phyloP scores from a whole-genome alignment of 371 early-diverging fungal species.

The Polyrhizophydium stewartii region DNA sequence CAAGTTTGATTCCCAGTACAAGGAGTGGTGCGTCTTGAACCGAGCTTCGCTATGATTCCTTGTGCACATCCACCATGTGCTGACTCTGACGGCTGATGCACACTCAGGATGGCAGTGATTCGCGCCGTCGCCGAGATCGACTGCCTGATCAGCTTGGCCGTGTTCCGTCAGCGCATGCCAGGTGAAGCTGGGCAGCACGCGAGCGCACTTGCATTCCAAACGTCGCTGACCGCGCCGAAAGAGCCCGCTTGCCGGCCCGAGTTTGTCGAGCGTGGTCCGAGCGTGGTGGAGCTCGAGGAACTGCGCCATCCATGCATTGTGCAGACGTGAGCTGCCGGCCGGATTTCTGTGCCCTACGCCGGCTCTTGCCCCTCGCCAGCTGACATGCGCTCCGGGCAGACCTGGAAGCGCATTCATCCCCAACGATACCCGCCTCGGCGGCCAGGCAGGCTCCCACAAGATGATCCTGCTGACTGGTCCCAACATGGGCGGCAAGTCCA shows the following conservation, averaged over 20 bases:
- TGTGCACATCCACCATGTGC: not conserved
- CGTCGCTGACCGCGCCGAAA: not conserved
- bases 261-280: constrained; percentile 44
- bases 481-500: constrained; percentile 90
- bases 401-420: constrained; percentile 78
- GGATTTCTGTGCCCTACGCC: not conserved
- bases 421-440: constrained; percentile 85
- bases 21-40: constrained; percentile 32
- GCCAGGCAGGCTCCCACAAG: constrained; percentile 44
- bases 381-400: constrained; percentile 4
- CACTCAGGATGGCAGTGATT: constrained; percentile 60
- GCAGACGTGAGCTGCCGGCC: constrained; percentile 36
- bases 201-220: not conserved
- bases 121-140: constrained; percentile 83
- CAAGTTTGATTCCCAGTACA: constrained; percentile 74
- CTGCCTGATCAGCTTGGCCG: constrained; percentile 78
- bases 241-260: constrained; percentile 73
- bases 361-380: too few relatives aligned
- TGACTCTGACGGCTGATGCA: not conserved
- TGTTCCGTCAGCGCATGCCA: constrained; percentile 66
- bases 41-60: not conserved
- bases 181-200: constrained; percentile 9
- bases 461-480: constrained; percentile 98
- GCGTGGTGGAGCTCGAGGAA: constrained; percentile 71
- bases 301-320: constrained; percentile 84